These are phyloP conservation scores for Bremia lactucae DNA, from an alignment of 352 stramenopile genomes.

Conservation along the genomic window DNA sequence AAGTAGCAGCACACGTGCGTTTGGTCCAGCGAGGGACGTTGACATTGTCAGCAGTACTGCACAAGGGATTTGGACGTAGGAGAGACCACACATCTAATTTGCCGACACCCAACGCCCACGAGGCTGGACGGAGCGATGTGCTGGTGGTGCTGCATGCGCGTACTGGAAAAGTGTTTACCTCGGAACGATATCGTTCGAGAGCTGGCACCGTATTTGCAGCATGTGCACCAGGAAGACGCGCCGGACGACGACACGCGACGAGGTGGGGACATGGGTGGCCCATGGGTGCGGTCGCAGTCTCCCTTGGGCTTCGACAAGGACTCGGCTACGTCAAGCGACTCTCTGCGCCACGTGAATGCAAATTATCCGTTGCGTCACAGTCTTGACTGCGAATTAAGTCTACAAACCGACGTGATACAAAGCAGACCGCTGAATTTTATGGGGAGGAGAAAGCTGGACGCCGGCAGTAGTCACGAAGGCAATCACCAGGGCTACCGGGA, in stretches of 20 bases:
- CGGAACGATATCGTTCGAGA: constrained; percentile 84
- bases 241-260: constrained; percentile 43
- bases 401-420: constrained; percentile 11
- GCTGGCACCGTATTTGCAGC: constrained; percentile 75
- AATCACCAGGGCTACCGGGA: constrained; percentile 8
- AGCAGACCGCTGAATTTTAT: constrained; percentile 17
- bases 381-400: constrained; percentile 24
- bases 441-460: constrained; percentile 20
- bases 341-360: constrained; percentile 37
- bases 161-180: constrained; percentile 76
- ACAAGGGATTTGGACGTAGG: too few relatives aligned
- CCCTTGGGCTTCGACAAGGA: constrained; percentile 50
- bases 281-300: constrained; percentile 35
- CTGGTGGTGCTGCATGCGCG: constrained; percentile 85
- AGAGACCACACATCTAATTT: too few relatives aligned
- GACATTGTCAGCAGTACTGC: too few relatives aligned
- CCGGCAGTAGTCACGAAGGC: constrained; percentile 1
- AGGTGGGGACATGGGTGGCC: constrained; percentile 25
- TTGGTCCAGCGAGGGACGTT: too few relatives aligned
- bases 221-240: constrained; percentile 65
- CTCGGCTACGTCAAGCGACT: constrained; percentile 51
- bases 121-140: constrained; percentile 23
- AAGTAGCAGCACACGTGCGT: too few relatives aligned
- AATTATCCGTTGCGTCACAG: constrained; percentile 25
- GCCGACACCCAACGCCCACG: too few relatives aligned